Percentiles rank a stretch among this genome's conserved stretches.
Evolutionary conservation across 2,329 filamentous ascomycete species (phyloP).

Genomic region (Phaeosphaeriaceae sp.): DNA sequence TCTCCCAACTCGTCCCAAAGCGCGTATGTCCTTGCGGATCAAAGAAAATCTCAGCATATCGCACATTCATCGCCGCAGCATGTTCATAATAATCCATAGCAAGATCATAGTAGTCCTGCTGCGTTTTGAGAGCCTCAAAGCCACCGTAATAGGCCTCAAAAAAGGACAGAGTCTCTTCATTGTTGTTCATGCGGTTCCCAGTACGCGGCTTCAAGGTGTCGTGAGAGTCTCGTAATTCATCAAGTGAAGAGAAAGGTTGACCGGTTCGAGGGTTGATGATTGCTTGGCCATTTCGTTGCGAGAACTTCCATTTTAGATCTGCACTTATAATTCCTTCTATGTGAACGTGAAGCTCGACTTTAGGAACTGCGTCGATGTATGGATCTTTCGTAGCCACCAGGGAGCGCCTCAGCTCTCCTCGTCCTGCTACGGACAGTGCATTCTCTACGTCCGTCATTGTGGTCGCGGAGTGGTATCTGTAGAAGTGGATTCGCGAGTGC

Average conservation of each 20-base stretch:
- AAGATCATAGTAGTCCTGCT: slow-evolving; percentile 51
- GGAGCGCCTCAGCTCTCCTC: slow-evolving; percentile 6
- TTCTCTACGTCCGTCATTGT: slow-evolving; percentile 17
- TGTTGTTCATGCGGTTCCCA: slow-evolving; percentile 17
- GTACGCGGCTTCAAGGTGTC: slow-evolving; percentile 16
- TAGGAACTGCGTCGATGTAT: slow-evolving; percentile 35
- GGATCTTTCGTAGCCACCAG: slow-evolving; percentile 9
- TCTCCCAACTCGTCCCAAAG: slow-evolving; percentile 41
- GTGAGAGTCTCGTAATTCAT: slow-evolving; percentile 39
- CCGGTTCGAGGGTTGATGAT: slow-evolving; percentile 1
- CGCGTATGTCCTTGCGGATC: slow-evolving; percentile 53
- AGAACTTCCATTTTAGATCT: slow-evolving; percentile 51
- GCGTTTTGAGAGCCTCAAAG: slow-evolving; percentile 41
- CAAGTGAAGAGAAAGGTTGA: slow-evolving; percentile 2
- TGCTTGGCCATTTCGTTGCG: slow-evolving; percentile 45
- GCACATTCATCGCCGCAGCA: slow-evolving; percentile 47
- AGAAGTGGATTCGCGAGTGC: neutral
- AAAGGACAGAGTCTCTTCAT: slow-evolving; percentile 21
- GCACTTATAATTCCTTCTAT: slow-evolving; percentile 56
- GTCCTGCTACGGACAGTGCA: slow-evolving; percentile 8
- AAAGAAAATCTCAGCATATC: slow-evolving; percentile 53
- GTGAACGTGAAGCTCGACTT: slow-evolving; percentile 57
- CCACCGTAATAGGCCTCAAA: slow-evolving; percentile 31
- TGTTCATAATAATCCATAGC: slow-evolving; percentile 49
- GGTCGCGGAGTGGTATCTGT: neutral